Conservation (phyloP, 2,329 filamentous ascomycete genomes). For the Delphinella strobiligena region DNA sequence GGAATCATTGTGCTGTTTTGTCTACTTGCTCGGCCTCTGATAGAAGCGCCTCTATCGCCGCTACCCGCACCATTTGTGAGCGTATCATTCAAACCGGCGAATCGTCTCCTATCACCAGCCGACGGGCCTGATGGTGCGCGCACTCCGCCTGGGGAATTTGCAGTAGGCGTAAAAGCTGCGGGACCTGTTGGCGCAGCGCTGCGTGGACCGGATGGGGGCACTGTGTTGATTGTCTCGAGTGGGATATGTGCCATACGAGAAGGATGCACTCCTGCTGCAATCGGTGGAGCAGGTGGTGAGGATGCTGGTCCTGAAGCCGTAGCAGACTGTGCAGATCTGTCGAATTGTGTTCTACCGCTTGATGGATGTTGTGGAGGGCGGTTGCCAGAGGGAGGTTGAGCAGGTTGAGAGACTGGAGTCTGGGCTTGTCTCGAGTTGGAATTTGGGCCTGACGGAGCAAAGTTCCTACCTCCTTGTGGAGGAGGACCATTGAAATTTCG, state of each 20-base stretch:
- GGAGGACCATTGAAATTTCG: constrained; percentile 29
- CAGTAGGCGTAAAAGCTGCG: constrained; percentile 17
- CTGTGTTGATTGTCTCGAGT: constrained; percentile 1
- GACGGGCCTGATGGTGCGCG: constrained; percentile 9
- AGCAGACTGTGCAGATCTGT: not conserved
- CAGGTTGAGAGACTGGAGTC: constrained; percentile 9
- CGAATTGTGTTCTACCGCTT: constrained; percentile 4
- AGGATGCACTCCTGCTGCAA: constrained; percentile 18
- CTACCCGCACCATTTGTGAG: constrained; percentile 3
- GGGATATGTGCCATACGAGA: constrained; percentile 10
- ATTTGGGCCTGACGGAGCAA: constrained; percentile 21
- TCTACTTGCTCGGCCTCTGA: constrained; percentile 5
- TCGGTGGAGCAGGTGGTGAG: constrained; percentile 12
- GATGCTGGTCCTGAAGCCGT: not conserved
- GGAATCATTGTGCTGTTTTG: not conserved
- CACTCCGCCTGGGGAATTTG: constrained; percentile 10
- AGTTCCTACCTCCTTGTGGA: constrained; percentile 27
- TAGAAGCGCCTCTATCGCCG: constrained; percentile 6
- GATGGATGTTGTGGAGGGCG: constrained; percentile 7
- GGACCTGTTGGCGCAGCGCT: constrained; percentile 14
- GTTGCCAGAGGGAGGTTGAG: constrained; percentile 15
- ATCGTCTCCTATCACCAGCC: constrained; percentile 18
- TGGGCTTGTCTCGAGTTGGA: constrained; percentile 6
- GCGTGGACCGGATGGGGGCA: constrained; percentile 18
- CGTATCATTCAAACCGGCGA: constrained; percentile 15